These are phyloP conservation scores for Penicillium sp. DNA, from an alignment of 2,329 filamentous ascomycete genomes.

Conservation along the genomic window DNA sequence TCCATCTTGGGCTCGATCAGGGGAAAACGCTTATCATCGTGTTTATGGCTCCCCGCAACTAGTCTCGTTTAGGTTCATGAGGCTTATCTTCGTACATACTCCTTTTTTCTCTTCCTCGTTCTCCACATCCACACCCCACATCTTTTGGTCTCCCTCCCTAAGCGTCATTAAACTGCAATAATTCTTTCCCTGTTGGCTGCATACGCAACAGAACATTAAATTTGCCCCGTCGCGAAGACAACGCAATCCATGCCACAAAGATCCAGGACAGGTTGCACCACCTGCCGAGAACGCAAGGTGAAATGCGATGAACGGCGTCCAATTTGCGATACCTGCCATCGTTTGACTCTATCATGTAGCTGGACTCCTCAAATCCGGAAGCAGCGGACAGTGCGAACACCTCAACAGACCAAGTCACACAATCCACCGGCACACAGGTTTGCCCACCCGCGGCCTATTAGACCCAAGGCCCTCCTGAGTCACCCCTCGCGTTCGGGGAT, in stretches of 20 bases:
- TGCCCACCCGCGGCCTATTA: no score
- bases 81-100: not conserved
- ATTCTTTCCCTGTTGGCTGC: no score
- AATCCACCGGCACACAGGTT: no score
- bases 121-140: no score
- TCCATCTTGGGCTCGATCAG: not conserved
- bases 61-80: not conserved
- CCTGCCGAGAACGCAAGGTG: constrained; percentile 21
- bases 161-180: no score
- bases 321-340: constrained; percentile 5
- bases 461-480: not conserved
- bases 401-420: not conserved
- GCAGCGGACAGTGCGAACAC: constrained; percentile 1
- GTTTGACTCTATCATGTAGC: constrained; percentile 2
- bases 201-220: no score
- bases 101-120: no score
- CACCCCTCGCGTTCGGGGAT: not conserved
- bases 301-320: constrained; percentile 21
- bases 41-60: constrained; percentile 1
- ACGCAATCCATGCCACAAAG: constrained; percentile 3
- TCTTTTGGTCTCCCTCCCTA: no score
- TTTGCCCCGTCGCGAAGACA: not conserved
- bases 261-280: constrained; percentile 4
- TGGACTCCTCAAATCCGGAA: constrained; percentile 1
- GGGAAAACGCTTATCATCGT: constrained; percentile 1